These are phyloP conservation scores for Ophiosphaerella herpotricha DNA, from an alignment of 2,329 filamentous ascomycete species.

Conservation along the genomic window DNA sequence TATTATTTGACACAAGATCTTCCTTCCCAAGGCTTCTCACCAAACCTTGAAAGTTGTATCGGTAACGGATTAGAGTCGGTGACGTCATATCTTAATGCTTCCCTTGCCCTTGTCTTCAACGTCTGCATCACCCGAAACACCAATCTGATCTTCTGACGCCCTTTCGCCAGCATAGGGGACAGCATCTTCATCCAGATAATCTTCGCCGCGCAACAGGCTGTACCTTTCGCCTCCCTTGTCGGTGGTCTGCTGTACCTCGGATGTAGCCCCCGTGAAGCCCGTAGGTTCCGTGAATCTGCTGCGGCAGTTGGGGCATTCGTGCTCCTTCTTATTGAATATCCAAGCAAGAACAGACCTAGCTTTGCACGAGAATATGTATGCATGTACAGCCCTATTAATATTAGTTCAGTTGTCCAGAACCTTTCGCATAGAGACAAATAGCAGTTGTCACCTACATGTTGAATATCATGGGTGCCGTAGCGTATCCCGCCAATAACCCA, in stretches of 20 bases:
- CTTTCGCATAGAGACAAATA: background rate
- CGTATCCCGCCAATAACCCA: slow-evolving; percentile 19
- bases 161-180: slow-evolving; percentile 11
- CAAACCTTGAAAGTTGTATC: background rate
- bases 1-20: too few relatives aligned
- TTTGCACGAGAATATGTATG: slow-evolving; percentile 13
- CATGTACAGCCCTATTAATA: slow-evolving; percentile 15
- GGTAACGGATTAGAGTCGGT: too few relatives aligned
- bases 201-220: slow-evolving; percentile 22
- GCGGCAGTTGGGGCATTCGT: slow-evolving; percentile 24
- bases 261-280: background rate
- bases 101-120: slow-evolving; percentile 10
- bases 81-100: slow-evolving; percentile 10
- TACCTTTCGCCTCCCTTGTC: slow-evolving; percentile 11
- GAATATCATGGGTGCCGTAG: slow-evolving; percentile 22
- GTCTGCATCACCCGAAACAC: slow-evolving; percentile 7
- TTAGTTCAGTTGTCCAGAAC: background rate
- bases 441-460: slow-evolving; percentile 18
- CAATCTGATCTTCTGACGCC: slow-evolving; percentile 10
- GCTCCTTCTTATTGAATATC: slow-evolving; percentile 1
- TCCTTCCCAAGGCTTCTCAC: too few relatives aligned
- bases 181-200: slow-evolving; percentile 22
- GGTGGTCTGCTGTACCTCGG: slow-evolving; percentile 4
- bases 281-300: slow-evolving; percentile 2
- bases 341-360: background rate